Evolutionary conservation across 495 filamentous ascomycete species (phyloP).

Genomic region (Achaetomiella virescens): DNA sequence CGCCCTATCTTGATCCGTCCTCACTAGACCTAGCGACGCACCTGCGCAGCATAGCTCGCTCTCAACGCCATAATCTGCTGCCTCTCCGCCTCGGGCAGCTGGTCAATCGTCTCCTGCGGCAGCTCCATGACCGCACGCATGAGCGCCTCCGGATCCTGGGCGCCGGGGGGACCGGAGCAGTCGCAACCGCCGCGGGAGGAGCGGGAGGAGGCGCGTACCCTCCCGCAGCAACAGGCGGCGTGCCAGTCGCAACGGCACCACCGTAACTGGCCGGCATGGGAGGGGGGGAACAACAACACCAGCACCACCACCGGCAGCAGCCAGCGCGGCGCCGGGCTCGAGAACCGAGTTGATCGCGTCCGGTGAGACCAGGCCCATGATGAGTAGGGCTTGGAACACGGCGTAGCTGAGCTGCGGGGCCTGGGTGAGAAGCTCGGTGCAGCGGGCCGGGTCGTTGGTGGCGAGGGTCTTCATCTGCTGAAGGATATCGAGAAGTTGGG

Average conservation of each 20-base stretch:
- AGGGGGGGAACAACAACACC: slow-evolving; percentile 25
- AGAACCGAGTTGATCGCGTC: slow-evolving; percentile 45
- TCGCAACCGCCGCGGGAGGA: slow-evolving; percentile 29
- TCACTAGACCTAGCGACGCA: slow-evolving; percentile 7
- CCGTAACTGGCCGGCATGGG: background rate
- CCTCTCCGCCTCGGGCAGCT: slow-evolving; percentile 63
- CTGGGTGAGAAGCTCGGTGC: slow-evolving; percentile 78
- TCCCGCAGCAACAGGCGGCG: slow-evolving; percentile 37
- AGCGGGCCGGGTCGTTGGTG: slow-evolving; percentile 71
- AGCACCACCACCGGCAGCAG: slow-evolving; percentile 21
- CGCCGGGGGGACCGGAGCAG: slow-evolving; percentile 39
- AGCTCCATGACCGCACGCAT: slow-evolving; percentile 70
- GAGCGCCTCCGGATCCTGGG: slow-evolving; percentile 56
- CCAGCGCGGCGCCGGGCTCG: slow-evolving; percentile 28
- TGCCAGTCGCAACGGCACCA: slow-evolving; percentile 46
- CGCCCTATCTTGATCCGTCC: too few relatives aligned
- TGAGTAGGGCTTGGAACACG: slow-evolving; percentile 88
- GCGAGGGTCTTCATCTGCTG: slow-evolving; percentile 89
- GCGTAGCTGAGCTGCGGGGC: slow-evolving; percentile 93
- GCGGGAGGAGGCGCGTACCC: slow-evolving; percentile 24
- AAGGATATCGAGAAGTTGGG: slow-evolving; percentile 90
- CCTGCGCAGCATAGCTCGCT: slow-evolving; percentile 19
- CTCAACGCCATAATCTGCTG: slow-evolving; percentile 68
- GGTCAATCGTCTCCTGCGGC: slow-evolving; percentile 68
- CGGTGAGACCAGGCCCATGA: slow-evolving; percentile 84